A percentile compares a stretch with the other conserved stretches of the same genome.
Conservation (phyloP, 1,284 basidiomycete genomes). For the Malassezia psittaci region DNA sequence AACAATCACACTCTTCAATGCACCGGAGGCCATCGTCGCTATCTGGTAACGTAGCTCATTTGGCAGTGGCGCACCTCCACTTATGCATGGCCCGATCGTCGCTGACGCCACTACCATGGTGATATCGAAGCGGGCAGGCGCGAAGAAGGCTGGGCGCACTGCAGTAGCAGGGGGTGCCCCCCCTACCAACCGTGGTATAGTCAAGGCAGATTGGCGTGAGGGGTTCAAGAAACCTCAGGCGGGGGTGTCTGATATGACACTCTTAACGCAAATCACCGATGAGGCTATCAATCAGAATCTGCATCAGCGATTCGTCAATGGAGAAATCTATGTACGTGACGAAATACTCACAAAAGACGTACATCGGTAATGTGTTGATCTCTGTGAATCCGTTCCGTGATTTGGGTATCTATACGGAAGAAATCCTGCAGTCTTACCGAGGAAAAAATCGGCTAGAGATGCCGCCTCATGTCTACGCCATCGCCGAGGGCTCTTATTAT, state of each 20-base stretch:
- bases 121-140: conserved; percentile 45
- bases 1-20: conserved; percentile 40
- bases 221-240: conserved; percentile 52
- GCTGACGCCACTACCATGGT: conserved; percentile 26
- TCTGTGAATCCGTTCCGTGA: conserved; percentile 97
- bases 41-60: too few species aligned
- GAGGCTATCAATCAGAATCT: conserved; percentile 97
- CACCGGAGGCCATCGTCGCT: conserved; percentile 2
- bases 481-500: conserved; percentile 94
- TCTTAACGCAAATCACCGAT: conserved; percentile 92
- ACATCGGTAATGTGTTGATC: conserved; percentile 92
- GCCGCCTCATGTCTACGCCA: conserved; percentile 92
- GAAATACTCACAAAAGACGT: conserved; percentile 55
- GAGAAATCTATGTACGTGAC: conserved; percentile 70
- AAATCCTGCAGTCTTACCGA: conserved; percentile 72
- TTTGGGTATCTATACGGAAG: conserved; percentile 78
- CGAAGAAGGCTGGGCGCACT: conserved; percentile 28
- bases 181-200: conserved; percentile 33
- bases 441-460: conserved; percentile 98
- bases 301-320: conserved; percentile 84
- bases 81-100: neutral
- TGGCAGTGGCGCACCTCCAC: neutral
- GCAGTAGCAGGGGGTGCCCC: conserved; percentile 19
- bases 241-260: conserved; percentile 96
- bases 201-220: conserved; percentile 46